Evolutionary conservation across 2,329 filamentous ascomycete species (phyloP).

Genomic region (Clarireedia homoeocarpa): DNA sequence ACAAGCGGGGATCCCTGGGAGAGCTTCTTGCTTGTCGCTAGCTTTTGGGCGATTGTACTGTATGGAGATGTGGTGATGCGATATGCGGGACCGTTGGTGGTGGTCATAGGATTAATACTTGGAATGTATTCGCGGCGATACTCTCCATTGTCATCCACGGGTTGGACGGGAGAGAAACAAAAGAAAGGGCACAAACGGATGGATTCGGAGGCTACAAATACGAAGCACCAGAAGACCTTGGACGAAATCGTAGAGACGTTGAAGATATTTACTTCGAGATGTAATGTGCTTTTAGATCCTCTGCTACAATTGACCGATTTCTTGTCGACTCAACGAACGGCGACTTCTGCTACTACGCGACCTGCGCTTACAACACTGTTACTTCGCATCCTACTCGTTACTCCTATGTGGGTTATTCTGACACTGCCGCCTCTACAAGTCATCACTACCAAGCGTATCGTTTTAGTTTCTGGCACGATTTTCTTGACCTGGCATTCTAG

Average conservation of each 20-base stretch:
- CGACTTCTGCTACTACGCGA: constrained; percentile 82
- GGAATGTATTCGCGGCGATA: constrained; percentile 91
- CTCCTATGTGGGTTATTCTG: constrained; percentile 78
- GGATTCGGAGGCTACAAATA: constrained; percentile 50
- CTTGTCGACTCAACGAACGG: constrained; percentile 80
- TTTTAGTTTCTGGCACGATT: constrained; percentile 80
- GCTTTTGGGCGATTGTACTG: constrained; percentile 78
- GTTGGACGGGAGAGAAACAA: constrained; percentile 54
- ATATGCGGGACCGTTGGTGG: constrained; percentile 73
- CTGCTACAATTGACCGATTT: constrained; percentile 87
- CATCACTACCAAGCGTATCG: constrained; percentile 76
- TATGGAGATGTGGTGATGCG: constrained; percentile 82
- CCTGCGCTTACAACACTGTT: constrained; percentile 87
- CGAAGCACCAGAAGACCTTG: constrained; percentile 82
- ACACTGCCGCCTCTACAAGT: constrained; percentile 77
- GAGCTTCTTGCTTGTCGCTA: constrained; percentile 80
- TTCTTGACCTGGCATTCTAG: constrained; percentile 87
- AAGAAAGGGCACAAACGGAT: constrained; percentile 45
- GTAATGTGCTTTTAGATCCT: constrained; percentile 86
- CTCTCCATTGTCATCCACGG: constrained; percentile 81
- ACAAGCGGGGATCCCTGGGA: constrained; percentile 92
- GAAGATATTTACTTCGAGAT: constrained; percentile 81
- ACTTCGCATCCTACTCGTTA: constrained; percentile 78
- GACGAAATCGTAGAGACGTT: constrained; percentile 96
- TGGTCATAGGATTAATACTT: constrained; percentile 71